Conservation (phyloP, 495 filamentous ascomycete species). For the Aspergillus cavernicola region DNA sequence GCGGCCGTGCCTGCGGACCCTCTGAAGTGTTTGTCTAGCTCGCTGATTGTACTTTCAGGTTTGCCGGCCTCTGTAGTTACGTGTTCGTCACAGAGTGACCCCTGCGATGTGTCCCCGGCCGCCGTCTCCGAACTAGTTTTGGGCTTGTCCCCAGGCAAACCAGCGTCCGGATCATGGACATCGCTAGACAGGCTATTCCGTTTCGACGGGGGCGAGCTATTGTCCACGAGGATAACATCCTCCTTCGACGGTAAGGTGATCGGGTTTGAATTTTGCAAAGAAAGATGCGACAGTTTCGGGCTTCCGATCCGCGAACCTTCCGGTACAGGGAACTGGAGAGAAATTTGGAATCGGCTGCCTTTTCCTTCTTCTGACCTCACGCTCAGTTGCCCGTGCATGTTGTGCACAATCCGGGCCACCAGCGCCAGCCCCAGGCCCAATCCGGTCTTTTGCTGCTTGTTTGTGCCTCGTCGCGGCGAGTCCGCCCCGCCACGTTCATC, state of each 20-base stretch:
- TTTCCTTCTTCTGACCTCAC: conserved; percentile 84
- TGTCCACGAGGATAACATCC: conserved; percentile 33
- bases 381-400: conserved; percentile 85
- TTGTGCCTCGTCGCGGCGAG: background rate
- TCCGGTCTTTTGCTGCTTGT: conserved; percentile 32
- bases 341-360: conserved; percentile 70
- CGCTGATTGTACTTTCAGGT: no score
- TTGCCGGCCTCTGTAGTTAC: no score
- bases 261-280: conserved; percentile 8
- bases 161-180: no score
- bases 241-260: conserved; percentile 23
- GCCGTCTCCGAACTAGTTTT: no score
- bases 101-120: no score
- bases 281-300: background rate
- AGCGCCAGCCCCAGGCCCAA: conserved; percentile 83
- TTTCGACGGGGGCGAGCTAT: background rate
- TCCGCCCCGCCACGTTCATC: conserved; percentile 9
- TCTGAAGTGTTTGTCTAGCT: no score
- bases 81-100: no score
- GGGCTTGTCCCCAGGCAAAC: no score
- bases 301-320: conserved; percentile 13
- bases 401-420: conserved; percentile 79
- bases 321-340: conserved; percentile 34
- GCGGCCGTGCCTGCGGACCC: no score
- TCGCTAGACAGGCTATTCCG: background rate